These are phyloP conservation scores for Asterophora parasitica DNA, from an alignment of 768 basidiomycete genomes.

Conservation along the genomic window DNA sequence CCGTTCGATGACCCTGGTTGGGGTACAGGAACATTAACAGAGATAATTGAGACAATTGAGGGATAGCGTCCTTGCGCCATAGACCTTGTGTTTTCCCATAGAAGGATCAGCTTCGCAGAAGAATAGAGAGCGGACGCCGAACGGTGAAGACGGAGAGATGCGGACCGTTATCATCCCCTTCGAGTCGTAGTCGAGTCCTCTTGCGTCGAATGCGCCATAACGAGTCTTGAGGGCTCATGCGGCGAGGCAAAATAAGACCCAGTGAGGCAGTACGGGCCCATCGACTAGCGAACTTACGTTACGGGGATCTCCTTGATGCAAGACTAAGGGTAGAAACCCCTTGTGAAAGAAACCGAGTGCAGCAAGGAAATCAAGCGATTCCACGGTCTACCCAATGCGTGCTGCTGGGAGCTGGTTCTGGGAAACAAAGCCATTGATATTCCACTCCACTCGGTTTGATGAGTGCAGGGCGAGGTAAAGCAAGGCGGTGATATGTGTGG, in stretches of 20 bases:
- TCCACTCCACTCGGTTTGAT: slow-evolving; percentile 2
- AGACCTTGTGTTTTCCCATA: not conserved
- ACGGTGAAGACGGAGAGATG: slow-evolving; percentile 9
- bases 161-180: not conserved
- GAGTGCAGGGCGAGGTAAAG: not conserved
- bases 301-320: slow-evolving; percentile 12
- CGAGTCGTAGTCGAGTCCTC: slow-evolving; percentile 1
- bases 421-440: not conserved
- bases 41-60: not conserved
- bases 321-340: slow-evolving; percentile 3
- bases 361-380: slow-evolving; percentile 1
- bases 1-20: not conserved
- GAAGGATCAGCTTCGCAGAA: not conserved
- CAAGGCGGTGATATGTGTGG: not conserved
- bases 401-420: slow-evolving; percentile 3
- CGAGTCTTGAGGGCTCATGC: not conserved
- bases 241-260: not conserved
- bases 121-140: not conserved
- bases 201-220: not conserved
- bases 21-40: slow-evolving; percentile 5
- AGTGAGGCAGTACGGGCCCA: not conserved
- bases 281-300: not conserved
- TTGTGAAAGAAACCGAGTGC: slow-evolving; percentile 4
- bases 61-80: no score
- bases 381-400: not conserved